A percentile compares a stretch with the other conserved stretches of the same genome.
phyloP scores from a whole-genome alignment of 225 moss, liverwort and hornwort genomes.

The Pleurozium schreberi region DNA sequence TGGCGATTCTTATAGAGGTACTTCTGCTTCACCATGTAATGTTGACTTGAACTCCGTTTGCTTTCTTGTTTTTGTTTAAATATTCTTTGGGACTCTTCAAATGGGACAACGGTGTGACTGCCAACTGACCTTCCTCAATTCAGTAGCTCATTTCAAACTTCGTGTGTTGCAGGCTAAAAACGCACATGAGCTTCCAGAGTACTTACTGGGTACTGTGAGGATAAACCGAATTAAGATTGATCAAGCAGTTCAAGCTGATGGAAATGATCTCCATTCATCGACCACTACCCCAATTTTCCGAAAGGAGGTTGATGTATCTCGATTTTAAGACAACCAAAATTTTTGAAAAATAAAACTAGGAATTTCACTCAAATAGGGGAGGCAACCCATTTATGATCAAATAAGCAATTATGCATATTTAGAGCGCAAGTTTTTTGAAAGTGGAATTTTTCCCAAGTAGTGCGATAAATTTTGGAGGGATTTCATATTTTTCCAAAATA shows the following conservation, averaged over 20 bases:
- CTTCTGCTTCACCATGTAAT: background rate
- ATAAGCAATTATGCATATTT: too few species aligned
- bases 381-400: constrained; percentile 7
- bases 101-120: background rate
- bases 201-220: constrained; percentile 52
- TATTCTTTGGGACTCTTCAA: background rate
- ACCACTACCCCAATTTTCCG: background rate
- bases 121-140: background rate
- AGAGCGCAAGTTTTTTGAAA: too few species aligned
- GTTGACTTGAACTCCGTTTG: background rate
- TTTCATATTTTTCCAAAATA: too few species aligned
- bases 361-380: background rate
- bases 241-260: constrained; percentile 30
- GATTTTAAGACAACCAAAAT: background rate
- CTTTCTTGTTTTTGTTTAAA: background rate
- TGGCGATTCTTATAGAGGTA: constrained; percentile 79
- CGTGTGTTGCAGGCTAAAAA: constrained; percentile 43
- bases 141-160: background rate
- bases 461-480: too few species aligned
- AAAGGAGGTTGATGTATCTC: background rate
- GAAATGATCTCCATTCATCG: background rate
- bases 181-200: constrained; percentile 58
- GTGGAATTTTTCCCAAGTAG: too few species aligned
- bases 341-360: too few species aligned
- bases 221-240: constrained; percentile 56